Evolutionary conservation across 371 early-diverging fungal genomes (phyloP).

Genomic region (Apophysomyces ossiformis): DNA sequence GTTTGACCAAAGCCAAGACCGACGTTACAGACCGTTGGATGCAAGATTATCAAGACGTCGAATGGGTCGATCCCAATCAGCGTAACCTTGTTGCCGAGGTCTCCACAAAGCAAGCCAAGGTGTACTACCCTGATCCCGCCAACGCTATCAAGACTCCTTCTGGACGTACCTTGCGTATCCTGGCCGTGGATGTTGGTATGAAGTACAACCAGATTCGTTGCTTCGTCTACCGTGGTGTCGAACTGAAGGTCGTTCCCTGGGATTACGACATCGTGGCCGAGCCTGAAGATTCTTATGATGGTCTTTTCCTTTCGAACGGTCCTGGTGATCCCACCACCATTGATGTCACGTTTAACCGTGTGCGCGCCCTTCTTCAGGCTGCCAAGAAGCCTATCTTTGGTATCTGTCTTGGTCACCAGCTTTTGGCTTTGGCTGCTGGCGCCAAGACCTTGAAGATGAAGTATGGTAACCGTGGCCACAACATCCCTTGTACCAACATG

Average conservation of each 20-base stretch:
- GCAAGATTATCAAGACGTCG: constrained; percentile 74
- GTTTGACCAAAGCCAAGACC: constrained; percentile 51
- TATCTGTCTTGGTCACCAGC: constrained; percentile 97
- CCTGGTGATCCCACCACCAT: constrained; percentile 96
- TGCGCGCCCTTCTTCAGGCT: constrained; percentile 67
- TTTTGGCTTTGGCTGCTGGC: constrained; percentile 92
- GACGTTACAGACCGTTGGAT: constrained; percentile 60
- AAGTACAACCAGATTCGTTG: constrained; percentile 98
- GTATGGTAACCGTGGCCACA: constrained; percentile 98
- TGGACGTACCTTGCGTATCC: constrained; percentile 82
- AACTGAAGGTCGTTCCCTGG: constrained; percentile 95
- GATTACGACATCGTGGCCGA: constrained; percentile 87
- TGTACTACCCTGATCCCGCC: constrained; percentile 73
- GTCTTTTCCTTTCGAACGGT: constrained; percentile 96
- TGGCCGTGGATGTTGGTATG: constrained; percentile 97
- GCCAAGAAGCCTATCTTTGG: constrained; percentile 93
- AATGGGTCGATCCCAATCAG: constrained; percentile 91
- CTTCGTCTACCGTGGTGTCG: constrained; percentile 92
- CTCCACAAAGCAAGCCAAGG: constrained; percentile 76
- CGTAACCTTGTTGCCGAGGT: constrained; percentile 94
- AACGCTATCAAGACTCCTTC: constrained; percentile 67
- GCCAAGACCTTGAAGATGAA: constrained; percentile 94
- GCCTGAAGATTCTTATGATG: constrained; percentile 77
- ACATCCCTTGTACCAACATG: constrained; percentile 97
- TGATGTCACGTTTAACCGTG: constrained; percentile 71